Evolutionary conservation across 805 yeast genomes (phyloP), one percentile per base, ranked within the genome.

Genomic region (Schwanniomyces yamadae): DNA sequence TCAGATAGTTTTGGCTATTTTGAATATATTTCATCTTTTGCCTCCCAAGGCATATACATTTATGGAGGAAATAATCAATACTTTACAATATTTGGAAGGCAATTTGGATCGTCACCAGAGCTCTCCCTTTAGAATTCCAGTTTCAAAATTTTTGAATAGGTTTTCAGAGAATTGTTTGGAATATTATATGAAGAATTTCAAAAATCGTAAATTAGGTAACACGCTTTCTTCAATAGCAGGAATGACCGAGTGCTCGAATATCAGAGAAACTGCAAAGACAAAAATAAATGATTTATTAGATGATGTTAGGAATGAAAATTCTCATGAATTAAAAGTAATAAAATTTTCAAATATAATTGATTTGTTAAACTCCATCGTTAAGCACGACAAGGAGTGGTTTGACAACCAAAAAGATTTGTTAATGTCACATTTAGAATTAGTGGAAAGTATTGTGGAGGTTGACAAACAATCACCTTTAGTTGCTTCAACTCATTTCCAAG

Each of bases 21-120:
- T 93, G 49, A 88, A 91, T 48, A 85, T 93, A 26, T 93, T 91
- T 66, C 96, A 95, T 54, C 67, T 89, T 44, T 64, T 93, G 21
- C 99, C 99, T 0, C 80, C 95, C 2, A 85, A 87, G 44, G 99
- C 99, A 0, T 85, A 80, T 59, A 83, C 91, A 13, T 93, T 88
- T 50, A 79, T 95, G 80, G 91, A 87, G 34, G 96, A 89, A 49
- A 73, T 93, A 37, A 74, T 93, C 50, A 75, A 73, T 36, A 82
- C 91, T 4, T 73, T 93, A 39, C 77, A 83, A 45, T 80, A 78
- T 39, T 65, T 93, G 51, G 99, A 93, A 59, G 79, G 83, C 3
- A 83, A 82, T 41, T 66, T 93, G 49, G 83, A 96, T 38, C 80
- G 96, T 15, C 87, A 85, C 44, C 85, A 87, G 39, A 72, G 71